Conservation (phyloP, 2,329 filamentous ascomycete species). For the Cytospora chrysosperma region DNA sequence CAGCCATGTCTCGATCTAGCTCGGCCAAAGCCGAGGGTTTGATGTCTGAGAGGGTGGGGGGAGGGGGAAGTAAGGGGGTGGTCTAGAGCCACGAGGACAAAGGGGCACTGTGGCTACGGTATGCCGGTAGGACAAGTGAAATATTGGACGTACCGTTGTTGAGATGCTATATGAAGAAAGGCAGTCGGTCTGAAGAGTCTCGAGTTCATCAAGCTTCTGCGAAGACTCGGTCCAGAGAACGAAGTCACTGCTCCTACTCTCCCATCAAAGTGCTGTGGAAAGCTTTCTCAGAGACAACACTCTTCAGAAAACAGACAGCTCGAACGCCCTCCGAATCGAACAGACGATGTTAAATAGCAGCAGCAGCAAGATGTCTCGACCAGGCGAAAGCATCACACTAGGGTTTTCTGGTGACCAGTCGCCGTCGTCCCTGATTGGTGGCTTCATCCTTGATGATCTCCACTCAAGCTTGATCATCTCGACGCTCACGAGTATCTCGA, state of each 20-base stretch:
- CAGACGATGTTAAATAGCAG: conserved; percentile 20
- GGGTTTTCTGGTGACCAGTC: neutral
- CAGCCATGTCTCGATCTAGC: neutral
- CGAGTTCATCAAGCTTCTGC: neutral
- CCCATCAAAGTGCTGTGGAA: neutral
- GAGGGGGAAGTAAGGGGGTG: neutral
- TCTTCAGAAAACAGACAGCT: neutral
- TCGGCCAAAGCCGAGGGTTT: neutral
- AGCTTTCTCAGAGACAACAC: neutral
- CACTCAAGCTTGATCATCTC: neutral
- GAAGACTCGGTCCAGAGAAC: neutral
- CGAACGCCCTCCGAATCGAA: conserved; percentile 4
- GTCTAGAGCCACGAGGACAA: neutral
- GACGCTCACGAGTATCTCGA: neutral
- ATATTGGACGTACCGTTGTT: neutral
- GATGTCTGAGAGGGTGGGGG: neutral
- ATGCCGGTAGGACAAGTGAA: neutral
- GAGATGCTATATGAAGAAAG: neutral
- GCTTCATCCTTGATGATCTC: neutral
- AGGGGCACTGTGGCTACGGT: neutral
- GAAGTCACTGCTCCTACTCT: neutral
- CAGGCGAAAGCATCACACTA: neutral
- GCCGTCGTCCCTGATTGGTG: neutral
- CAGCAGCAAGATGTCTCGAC: neutral
- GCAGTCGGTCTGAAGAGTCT: neutral